Conservation (phyloP, 257 asterid genomes). For the Haberlea rhodopensis region DNA sequence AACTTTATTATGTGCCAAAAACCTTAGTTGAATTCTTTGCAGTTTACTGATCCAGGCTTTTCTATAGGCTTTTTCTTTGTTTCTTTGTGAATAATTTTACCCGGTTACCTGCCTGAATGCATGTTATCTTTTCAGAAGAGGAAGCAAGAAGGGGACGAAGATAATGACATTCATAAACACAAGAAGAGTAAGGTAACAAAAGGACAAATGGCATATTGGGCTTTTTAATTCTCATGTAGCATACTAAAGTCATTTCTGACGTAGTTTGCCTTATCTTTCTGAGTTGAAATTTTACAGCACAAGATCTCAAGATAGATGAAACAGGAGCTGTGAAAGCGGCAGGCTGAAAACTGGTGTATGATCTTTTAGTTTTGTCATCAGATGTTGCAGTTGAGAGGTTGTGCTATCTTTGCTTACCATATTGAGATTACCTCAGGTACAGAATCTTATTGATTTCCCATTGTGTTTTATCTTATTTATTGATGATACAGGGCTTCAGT, state of each 20-base stretch:
- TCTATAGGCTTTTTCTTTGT: not conserved
- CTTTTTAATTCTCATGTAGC: not conserved
- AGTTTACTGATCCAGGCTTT: not conserved
- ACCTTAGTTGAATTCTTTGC: not conserved
- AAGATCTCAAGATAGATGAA: constrained; percentile 61
- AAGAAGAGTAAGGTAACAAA: constrained; percentile 59
- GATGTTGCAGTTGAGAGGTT: constrained; percentile 52
- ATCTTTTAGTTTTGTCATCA: constrained; percentile 35
- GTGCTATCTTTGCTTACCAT: constrained; percentile 37
- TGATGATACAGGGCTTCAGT: not conserved
- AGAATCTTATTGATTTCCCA: not conserved
- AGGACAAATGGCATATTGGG: not conserved
- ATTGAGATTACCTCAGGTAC: constrained; percentile 45
- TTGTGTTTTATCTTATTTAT: not conserved
- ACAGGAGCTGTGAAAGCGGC: constrained; percentile 55
- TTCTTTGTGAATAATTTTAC: not conserved
- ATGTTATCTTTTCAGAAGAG: constrained; percentile 45
- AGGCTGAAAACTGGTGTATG: constrained; percentile 44
- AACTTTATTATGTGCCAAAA: not conserved
- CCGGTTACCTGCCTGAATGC: constrained; percentile 1
- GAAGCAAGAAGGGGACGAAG: constrained; percentile 62
- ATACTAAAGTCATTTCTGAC: no score
- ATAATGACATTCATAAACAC: constrained; percentile 54
- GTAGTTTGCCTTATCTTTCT: not conserved
- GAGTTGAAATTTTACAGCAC: constrained; percentile 42